Percentiles rank a stretch among this genome's conserved stretches.
These are phyloP conservation scores for Solanum commersonii DNA, from an alignment of 257 asterid genomes.

Conservation along the genomic window DNA sequence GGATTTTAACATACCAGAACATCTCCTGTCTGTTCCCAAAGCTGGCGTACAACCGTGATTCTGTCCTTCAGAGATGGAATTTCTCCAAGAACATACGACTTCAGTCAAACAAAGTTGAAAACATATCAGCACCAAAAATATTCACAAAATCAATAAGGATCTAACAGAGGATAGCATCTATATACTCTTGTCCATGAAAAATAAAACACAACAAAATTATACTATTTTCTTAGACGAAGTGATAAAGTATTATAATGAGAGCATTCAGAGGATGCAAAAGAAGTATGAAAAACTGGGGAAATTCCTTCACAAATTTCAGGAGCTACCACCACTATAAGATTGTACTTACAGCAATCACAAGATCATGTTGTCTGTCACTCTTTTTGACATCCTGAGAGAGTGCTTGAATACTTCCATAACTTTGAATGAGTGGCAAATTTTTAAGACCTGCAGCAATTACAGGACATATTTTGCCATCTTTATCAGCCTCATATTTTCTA, in stretches of 20 bases:
- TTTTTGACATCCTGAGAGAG: conserved; percentile 46
- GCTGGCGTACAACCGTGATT: conserved; percentile 84
- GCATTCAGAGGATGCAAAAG: not conserved
- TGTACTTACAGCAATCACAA: conserved; percentile 81
- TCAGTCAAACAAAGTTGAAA: conserved; percentile 18
- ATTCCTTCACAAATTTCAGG: not conserved
- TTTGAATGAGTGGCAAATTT: conserved; percentile 59
- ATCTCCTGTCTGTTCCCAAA: conserved; percentile 85
- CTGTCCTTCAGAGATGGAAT: conserved; percentile 86
- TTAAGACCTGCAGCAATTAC: conserved; percentile 36
- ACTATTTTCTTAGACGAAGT: not conserved
- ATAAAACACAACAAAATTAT: not conserved
- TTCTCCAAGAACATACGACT: conserved; percentile 98
- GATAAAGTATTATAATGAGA: not conserved
- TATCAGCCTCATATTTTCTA: not conserved
- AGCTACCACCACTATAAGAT: not conserved
- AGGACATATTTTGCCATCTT: not conserved
- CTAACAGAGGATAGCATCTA: not conserved
- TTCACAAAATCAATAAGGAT: not conserved
- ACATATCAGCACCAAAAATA: not conserved
- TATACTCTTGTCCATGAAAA: not conserved
- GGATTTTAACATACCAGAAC: conserved; percentile 48
- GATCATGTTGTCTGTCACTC: conserved; percentile 67
- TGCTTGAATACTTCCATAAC: conserved; percentile 64
- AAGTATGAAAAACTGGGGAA: not conserved